Base-by-base conservation (phyloP, 108 stramenopile species). In the Skeletonema tropicum region DNA sequence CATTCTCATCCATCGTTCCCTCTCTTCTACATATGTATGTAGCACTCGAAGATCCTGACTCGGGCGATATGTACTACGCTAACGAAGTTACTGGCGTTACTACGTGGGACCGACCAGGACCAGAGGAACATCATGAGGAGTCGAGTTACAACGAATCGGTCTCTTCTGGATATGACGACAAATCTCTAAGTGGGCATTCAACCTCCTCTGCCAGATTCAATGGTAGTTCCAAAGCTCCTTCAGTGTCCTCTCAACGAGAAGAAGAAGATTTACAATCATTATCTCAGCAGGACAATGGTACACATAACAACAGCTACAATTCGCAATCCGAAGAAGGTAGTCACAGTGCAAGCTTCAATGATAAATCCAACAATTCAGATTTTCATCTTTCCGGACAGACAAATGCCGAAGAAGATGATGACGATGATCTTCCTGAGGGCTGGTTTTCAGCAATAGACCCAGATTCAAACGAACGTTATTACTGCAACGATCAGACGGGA, bases 1-100 rank as follows among this genome's bases (percentile, higher is more conserved):
- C 52, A 55, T 55, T 39, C 38, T 39, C 38, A 39, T 8, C 38
- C 23, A 25, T 55, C 5, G 19, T 10, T 55, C 9, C 52, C 5
- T 5, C 23, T 23, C 38, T 23, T 55, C 0, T 21, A 12, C 2
- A 7, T 7, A 35, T 35, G 33, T n/a, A 7, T 25, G 10, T n/a
- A 55, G 89, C 77, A 21, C 39, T 87, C n/a, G 83, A 85, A 32
- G 92, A 92, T 38, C 92, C 92, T 11, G 41, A 74, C 12, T 86
- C 80, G 68, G 89, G 92, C 0, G 68, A 48, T 17, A 80, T 78
- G 0, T 93, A 91, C 80, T 93, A 89, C 69, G 88, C 88, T 14
- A 93, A 93, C 68, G 85, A 90, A 71, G 68, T 73, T 5, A 93
- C 92, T 41, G 88, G 88, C 10, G 88, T 86, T 70, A 88, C 87